A percentile compares a stretch with the other conserved stretches of the same genome.
Conservation (phyloP, 352 stramenopile genomes). For the Globisporangium iwayamae region DNA sequence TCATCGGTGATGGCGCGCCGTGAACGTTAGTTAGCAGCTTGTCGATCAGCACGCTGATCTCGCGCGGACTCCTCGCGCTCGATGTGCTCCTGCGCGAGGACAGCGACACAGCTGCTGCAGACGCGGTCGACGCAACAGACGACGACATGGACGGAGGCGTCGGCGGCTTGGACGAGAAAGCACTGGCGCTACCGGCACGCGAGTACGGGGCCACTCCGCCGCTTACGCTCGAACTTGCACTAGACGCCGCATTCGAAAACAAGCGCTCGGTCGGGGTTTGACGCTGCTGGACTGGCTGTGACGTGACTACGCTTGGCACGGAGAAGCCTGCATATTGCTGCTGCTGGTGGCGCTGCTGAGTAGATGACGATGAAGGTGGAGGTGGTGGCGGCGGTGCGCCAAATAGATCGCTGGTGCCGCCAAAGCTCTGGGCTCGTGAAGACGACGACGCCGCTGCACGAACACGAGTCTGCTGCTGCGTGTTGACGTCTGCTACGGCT, state of each 20-base stretch:
- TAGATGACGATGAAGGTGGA: background rate
- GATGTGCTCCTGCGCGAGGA: constrained; percentile 25
- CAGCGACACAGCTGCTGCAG: constrained; percentile 27
- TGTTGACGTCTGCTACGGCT: background rate
- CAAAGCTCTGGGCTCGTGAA: background rate
- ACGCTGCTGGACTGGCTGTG: background rate
- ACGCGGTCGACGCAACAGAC: constrained; percentile 18
- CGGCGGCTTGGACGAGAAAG: constrained; percentile 14
- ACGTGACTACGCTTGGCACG: background rate
- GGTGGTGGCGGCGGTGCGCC: constrained; percentile 7
- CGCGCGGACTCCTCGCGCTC: constrained; percentile 29
- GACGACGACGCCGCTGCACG: background rate
- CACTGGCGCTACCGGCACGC: background rate
- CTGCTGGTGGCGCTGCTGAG: background rate
- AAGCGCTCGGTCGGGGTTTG: background rate
- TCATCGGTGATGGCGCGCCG: constrained; percentile 50
- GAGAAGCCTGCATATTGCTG: constrained; percentile 3
- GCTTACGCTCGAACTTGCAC: background rate
- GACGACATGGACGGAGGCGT: constrained; percentile 10
- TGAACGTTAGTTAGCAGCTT: constrained; percentile 51
- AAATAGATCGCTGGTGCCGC: constrained; percentile 9
- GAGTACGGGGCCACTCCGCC: background rate
- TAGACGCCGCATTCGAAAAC: constrained; percentile 5
- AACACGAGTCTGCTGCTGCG: background rate
- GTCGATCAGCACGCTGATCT: constrained; percentile 51